Conservation (phyloP, 495 filamentous ascomycete genomes). For the Neurospora sp. region DNA sequence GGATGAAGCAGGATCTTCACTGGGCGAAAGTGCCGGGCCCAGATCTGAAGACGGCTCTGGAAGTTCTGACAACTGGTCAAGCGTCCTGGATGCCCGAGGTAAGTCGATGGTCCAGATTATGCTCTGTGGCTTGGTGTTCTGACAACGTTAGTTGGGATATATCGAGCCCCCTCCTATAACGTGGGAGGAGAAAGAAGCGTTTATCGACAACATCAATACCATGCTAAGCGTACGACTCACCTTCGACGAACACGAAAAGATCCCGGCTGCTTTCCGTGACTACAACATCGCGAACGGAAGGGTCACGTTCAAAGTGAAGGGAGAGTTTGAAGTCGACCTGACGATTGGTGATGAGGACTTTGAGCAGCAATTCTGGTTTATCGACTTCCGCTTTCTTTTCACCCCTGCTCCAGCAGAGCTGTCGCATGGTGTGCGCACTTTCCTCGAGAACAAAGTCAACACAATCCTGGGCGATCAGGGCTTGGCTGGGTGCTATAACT, state of each 20-base stretch:
- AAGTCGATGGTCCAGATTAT: conserved; percentile 17
- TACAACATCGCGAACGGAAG: conserved; percentile 70
- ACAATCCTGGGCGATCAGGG: conserved; percentile 52
- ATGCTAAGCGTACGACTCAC: conserved; percentile 69
- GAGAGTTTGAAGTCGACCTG: conserved; percentile 89
- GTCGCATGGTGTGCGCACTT: conserved; percentile 46
- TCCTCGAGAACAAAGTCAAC: conserved; percentile 64
- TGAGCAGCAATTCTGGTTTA: conserved; percentile 76
- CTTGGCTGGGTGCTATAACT: conserved; percentile 66
- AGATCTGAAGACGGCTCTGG: conserved; percentile 79
- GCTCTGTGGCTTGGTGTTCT: background rate
- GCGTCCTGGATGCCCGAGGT: conserved; percentile 70
- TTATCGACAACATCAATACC: conserved; percentile 70
- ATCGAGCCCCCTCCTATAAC: conserved; percentile 63
- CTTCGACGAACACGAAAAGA: conserved; percentile 65
- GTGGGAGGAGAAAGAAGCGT: conserved; percentile 52
- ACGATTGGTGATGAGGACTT: conserved; percentile 75
- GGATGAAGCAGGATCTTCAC: conserved; percentile 57
- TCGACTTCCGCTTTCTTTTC: conserved; percentile 83
- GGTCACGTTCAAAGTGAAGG: conserved; percentile 71
- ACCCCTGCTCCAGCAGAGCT: conserved; percentile 52
- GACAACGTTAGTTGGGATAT: conserved; percentile 54
- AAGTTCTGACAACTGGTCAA: conserved; percentile 66
- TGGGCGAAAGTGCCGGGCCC: conserved; percentile 68
- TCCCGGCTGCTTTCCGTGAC: conserved; percentile 61